These are phyloP conservation scores for Psilocybe subaeruginosa DNA, from an alignment of 768 basidiomycete genomes.

Conservation along the genomic window DNA sequence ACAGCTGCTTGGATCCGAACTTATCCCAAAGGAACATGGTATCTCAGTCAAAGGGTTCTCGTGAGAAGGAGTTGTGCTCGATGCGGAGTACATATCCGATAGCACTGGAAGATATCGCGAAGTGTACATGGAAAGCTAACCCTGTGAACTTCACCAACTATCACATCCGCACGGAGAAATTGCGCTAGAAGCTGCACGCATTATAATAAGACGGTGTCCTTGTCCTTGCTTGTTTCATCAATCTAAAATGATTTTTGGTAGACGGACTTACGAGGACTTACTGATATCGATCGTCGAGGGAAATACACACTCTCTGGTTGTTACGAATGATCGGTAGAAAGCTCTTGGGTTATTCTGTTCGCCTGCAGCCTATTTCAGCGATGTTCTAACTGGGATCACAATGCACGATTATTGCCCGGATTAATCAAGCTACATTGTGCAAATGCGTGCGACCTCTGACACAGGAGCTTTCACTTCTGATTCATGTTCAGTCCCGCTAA, in stretches of 20 bases:
- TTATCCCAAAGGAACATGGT: constrained; percentile 7
- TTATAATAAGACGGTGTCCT: background rate
- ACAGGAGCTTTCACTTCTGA: too few species aligned
- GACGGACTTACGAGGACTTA: constrained; percentile 9
- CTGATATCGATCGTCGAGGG: constrained; percentile 12
- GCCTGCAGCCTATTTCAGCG: background rate
- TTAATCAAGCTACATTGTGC: background rate
- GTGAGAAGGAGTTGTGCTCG: constrained; percentile 3
- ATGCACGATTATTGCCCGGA: background rate
- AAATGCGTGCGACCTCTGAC: background rate
- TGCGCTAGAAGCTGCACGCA: constrained; percentile 4
- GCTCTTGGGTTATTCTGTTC: background rate
- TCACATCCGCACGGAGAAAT: constrained; percentile 4
- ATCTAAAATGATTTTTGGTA: background rate
- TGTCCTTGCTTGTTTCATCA: constrained; percentile 6
- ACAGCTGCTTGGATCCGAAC: constrained; percentile 9
- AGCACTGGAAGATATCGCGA: background rate
- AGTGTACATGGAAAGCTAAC: constrained; percentile 1
- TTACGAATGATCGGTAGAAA: background rate
- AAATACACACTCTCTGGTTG: background rate
- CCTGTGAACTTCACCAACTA: background rate
- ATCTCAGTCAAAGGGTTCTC: background rate
- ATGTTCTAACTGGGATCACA: background rate
- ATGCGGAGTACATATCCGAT: background rate
- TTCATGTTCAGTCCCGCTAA: too few species aligned